Evolutionary conservation across 306 rosid genomes (phyloP).

Genomic region (Vicia sativa): DNA sequence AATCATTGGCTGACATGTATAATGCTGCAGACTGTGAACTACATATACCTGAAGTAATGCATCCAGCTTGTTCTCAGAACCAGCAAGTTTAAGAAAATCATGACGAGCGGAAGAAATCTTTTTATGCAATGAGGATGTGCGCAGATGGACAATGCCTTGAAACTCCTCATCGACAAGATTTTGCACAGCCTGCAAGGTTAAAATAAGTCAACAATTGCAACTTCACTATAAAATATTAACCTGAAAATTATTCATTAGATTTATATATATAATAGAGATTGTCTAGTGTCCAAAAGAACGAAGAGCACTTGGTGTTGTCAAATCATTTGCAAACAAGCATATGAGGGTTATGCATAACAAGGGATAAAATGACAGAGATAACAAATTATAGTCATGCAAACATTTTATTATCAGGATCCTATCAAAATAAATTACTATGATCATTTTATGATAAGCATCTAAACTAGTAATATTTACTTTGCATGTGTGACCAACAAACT

Average conservation of each 20-base stretch:
- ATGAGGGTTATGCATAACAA: neutral
- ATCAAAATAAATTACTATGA: slow-evolving; percentile 23
- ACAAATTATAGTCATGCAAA: neutral
- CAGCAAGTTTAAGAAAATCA: slow-evolving; percentile 87
- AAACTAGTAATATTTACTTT: slow-evolving; percentile 21
- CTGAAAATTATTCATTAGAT: slow-evolving; percentile 23
- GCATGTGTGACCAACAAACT: slow-evolving; percentile 22
- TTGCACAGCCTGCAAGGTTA: slow-evolving; percentile 83
- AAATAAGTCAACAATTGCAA: slow-evolving; percentile 33
- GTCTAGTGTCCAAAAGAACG: slow-evolving; percentile 4
- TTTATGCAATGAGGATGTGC: slow-evolving; percentile 87
- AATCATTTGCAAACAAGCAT: slow-evolving; percentile 21
- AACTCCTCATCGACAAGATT: slow-evolving; percentile 86
- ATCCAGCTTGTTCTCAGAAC: slow-evolving; percentile 94
- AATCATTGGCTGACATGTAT: slow-evolving; percentile 25
- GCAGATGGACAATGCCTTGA: slow-evolving; percentile 87
- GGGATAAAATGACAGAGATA: slow-evolving; percentile 5
- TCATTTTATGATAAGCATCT: slow-evolving; percentile 11
- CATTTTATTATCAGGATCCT: neutral
- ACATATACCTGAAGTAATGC: slow-evolving; percentile 78
- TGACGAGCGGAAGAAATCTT: slow-evolving; percentile 91
- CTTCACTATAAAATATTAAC: slow-evolving; percentile 8
- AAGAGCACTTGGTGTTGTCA: neutral
- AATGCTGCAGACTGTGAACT: slow-evolving; percentile 3
- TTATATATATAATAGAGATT: neutral